Evolutionary conservation across 169 alveolate genomes (phyloP).

Genomic region (Plasmodium vinckei): DNA sequence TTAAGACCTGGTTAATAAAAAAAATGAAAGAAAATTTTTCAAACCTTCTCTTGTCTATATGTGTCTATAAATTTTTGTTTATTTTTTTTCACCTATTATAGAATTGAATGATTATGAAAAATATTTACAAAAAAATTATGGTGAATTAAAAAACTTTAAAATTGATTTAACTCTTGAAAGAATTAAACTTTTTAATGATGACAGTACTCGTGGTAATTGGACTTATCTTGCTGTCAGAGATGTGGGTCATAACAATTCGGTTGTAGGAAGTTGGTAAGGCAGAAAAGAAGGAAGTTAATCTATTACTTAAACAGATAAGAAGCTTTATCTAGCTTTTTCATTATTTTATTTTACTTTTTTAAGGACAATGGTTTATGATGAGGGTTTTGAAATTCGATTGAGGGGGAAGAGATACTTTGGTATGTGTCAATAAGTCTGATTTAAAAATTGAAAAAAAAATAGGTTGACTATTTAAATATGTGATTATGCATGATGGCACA

Average conservation of each 20-base stretch:
- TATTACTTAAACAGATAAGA: no score
- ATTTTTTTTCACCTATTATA: neutral
- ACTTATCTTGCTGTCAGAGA: constrained; percentile 77
- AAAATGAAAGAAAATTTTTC: neutral
- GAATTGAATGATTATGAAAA: constrained; percentile 9
- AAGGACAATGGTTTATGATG: constrained; percentile 90
- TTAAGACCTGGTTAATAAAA: constrained; percentile 18
- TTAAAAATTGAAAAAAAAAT: neutral
- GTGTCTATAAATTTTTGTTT: no score
- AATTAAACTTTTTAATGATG: constrained; percentile 9
- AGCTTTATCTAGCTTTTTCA: neutral
- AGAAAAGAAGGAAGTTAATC: neutral
- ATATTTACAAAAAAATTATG: constrained; percentile 28
- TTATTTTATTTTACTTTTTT: neutral
- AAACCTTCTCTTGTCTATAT: neutral
- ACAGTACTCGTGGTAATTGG: constrained; percentile 60
- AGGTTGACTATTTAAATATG: neutral
- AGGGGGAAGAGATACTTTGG: constrained; percentile 75
- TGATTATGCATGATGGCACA: neutral
- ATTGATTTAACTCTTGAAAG: constrained; percentile 28
- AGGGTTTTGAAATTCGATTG: constrained; percentile 84
- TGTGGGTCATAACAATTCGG: constrained; percentile 17
- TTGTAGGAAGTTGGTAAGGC: constrained; percentile 69
- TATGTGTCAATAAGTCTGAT: neutral
- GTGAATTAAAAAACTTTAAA: constrained; percentile 1